These are phyloP conservation scores for Lepidopterella palustris DNA, from an alignment of 495 filamentous ascomycete genomes.

Conservation along the genomic window DNA sequence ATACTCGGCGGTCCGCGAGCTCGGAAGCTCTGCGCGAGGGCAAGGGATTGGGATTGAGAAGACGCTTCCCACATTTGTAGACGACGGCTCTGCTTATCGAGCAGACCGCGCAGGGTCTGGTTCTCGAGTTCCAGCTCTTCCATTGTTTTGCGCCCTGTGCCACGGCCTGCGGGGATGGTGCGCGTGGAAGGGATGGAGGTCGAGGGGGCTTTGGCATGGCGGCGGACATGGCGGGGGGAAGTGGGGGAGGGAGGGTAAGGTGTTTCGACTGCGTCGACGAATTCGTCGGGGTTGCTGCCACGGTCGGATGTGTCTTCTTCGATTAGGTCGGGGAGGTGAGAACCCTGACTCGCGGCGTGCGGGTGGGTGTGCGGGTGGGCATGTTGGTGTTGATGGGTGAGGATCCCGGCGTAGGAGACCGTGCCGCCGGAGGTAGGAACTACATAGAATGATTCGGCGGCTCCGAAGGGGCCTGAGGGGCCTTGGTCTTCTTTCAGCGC, in stretches of 20 bases:
- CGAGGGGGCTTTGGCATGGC: not conserved
- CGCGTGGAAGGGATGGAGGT: constrained; percentile 7
- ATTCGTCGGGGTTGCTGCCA: constrained; percentile 44
- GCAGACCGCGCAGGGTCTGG: constrained; percentile 60
- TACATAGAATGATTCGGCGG: constrained; percentile 85
- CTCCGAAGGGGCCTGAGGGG: constrained; percentile 37
- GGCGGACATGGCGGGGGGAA: constrained; percentile 35
- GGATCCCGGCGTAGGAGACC: constrained; percentile 79
- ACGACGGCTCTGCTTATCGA: constrained; percentile 71
- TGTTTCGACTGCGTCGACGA: constrained; percentile 80
- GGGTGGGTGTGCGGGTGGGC: constrained; percentile 48
- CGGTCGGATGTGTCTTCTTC: constrained; percentile 44
- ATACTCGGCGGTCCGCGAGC: constrained; percentile 29
- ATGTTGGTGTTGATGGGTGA: constrained; percentile 53
- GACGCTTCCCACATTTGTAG: constrained; percentile 81
- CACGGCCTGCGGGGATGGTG: constrained; percentile 32
- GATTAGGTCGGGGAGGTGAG: constrained; percentile 33
- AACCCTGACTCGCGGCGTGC: constrained; percentile 42
- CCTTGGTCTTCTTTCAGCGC: constrained; percentile 52
- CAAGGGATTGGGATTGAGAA: constrained; percentile 72
- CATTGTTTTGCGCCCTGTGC: constrained; percentile 48
- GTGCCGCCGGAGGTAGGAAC: constrained; percentile 87
- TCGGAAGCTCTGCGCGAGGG: constrained; percentile 71
- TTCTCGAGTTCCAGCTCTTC: constrained; percentile 86
- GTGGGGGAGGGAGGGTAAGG: constrained; percentile 45